Evolutionary conservation across 2,329 filamentous ascomycete species (phyloP).

Genomic region (Fusarium sulawesiense): DNA sequence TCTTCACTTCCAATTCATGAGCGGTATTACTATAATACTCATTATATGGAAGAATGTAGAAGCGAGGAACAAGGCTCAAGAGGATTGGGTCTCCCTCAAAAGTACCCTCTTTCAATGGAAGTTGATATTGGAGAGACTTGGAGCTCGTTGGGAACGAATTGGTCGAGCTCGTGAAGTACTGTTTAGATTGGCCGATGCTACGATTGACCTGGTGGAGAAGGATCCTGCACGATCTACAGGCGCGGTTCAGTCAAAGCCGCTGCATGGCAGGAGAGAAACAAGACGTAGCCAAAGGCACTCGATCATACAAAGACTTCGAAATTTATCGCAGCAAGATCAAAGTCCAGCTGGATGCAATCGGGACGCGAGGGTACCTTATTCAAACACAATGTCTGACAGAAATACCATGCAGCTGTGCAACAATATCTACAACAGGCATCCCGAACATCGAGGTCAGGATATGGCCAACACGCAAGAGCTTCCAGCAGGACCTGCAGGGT

Average conservation of each 20-base stretch:
- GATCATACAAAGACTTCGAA: slow-evolving; percentile 2
- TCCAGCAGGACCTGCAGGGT: not conserved
- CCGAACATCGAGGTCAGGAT: not conserved
- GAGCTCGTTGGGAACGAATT: not conserved
- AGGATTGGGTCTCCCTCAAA: slow-evolving; percentile 14
- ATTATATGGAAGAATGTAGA: slow-evolving; percentile 7
- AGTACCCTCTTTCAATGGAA: slow-evolving; percentile 12
- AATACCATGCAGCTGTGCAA: accelerated
- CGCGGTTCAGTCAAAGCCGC: accelerated
- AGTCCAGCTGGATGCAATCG: accelerated
- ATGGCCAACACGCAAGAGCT: not conserved
- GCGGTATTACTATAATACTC: slow-evolving; percentile 3
- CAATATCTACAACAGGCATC: too few relatives aligned
- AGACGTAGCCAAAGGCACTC: not conserved
- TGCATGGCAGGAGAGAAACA: not conserved
- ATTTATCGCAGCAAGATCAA: not conserved
- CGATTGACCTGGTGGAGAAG: slow-evolving; percentile 14
- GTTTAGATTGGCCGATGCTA: slow-evolving; percentile 14
- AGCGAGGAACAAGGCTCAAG: not conserved
- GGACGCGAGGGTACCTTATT: accelerated
- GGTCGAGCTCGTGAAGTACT: slow-evolving; percentile 8
- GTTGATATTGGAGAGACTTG: not conserved
- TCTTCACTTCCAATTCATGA: slow-evolving; percentile 21
- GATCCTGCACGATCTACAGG: not conserved
- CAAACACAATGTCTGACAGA: accelerated